These are phyloP conservation scores for Goniomonas avonlea DNA, from an alignment of 78 protist species.

Conservation along the genomic window DNA sequence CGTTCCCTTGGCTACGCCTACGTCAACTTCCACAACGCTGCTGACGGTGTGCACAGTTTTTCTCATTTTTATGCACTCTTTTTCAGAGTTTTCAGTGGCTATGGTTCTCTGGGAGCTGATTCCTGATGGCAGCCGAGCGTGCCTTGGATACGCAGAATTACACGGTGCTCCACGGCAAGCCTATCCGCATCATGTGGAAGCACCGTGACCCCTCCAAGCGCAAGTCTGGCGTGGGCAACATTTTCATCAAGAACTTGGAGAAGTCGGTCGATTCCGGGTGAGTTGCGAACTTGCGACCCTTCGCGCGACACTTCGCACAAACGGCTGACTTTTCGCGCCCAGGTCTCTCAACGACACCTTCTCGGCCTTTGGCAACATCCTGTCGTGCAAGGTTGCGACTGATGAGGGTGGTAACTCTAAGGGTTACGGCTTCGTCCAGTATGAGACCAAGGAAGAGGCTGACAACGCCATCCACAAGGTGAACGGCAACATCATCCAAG, in stretches of 20 bases:
- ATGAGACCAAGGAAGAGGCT: slow-evolving; percentile 80
- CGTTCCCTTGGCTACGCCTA: slow-evolving; percentile 93
- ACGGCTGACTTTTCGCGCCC: too few species aligned
- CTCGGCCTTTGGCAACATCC: slow-evolving; percentile 63
- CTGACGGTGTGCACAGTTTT: slow-evolving; percentile 37
- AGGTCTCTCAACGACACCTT: slow-evolving; percentile 85
- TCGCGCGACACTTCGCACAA: too few species aligned
- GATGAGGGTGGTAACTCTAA: slow-evolving; percentile 43
- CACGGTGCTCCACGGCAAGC: slow-evolving; percentile 68
- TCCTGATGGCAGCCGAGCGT: slow-evolving; percentile 69
- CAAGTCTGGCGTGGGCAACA: slow-evolving; percentile 88
- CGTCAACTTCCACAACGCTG: slow-evolving; percentile 85
- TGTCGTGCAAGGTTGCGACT: slow-evolving; percentile 58
- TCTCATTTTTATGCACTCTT: neutral
- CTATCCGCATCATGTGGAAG: slow-evolving; percentile 95
- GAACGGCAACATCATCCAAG: slow-evolving; percentile 81
- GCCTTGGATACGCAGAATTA: slow-evolving; percentile 92
- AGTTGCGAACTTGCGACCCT: too few species aligned
- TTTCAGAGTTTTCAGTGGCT: too few species aligned
- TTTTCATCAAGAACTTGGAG: slow-evolving; percentile 92
- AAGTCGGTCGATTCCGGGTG: slow-evolving; percentile 72
- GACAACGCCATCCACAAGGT: slow-evolving; percentile 74
- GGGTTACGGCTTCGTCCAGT: slow-evolving; percentile 95
- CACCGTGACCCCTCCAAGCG: slow-evolving; percentile 93
- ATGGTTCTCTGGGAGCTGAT: neutral